Percentiles rank a stretch among this genome's conserved stretches.
Conservation (phyloP, 768 basidiomycete species). For the Cubamyces lactineus region DNA sequence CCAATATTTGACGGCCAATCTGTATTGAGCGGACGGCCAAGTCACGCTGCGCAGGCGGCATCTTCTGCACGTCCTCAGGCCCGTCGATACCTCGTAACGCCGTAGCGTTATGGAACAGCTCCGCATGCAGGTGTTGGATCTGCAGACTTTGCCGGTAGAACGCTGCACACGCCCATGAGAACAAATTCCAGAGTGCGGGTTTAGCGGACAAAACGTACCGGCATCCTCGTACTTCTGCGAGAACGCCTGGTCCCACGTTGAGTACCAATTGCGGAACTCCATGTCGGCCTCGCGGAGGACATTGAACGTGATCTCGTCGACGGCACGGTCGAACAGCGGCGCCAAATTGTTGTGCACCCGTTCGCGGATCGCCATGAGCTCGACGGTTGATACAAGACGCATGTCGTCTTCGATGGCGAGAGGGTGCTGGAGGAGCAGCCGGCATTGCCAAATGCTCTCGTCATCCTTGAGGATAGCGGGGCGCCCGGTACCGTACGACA, state of each 20-base stretch:
- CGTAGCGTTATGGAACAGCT: conserved; percentile 83
- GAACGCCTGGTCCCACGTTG: conserved; percentile 77
- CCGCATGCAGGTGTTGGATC: conserved; percentile 87
- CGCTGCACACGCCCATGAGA: conserved; percentile 42
- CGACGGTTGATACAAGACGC: conserved; percentile 92
- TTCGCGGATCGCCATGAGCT: conserved; percentile 89
- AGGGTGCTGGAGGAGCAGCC: conserved; percentile 82
- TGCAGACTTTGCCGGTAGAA: conserved; percentile 89
- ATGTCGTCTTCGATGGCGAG: conserved; percentile 91
- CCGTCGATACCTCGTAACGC: conserved; percentile 82
- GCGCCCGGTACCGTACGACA: conserved; percentile 94
- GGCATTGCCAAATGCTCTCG: conserved; percentile 84
- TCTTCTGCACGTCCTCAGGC: conserved; percentile 83
- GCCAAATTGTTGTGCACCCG: conserved; percentile 80
- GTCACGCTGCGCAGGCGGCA: conserved; percentile 77
- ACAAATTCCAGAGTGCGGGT: conserved; percentile 3
- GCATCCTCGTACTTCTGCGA: conserved; percentile 84
- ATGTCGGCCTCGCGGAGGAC: conserved; percentile 72
- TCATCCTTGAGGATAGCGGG: conserved; percentile 93
- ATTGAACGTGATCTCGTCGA: conserved; percentile 73
- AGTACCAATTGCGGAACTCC: conserved; percentile 83
- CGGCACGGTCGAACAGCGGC: conserved; percentile 72
- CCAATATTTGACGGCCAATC: conserved; percentile 78
- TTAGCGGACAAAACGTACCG: conserved; percentile 45
- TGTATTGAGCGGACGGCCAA: conserved; percentile 83